phyloP scores from a whole-genome alignment of 345 rosid genomes.

The Microthlaspi erraticum region DNA sequence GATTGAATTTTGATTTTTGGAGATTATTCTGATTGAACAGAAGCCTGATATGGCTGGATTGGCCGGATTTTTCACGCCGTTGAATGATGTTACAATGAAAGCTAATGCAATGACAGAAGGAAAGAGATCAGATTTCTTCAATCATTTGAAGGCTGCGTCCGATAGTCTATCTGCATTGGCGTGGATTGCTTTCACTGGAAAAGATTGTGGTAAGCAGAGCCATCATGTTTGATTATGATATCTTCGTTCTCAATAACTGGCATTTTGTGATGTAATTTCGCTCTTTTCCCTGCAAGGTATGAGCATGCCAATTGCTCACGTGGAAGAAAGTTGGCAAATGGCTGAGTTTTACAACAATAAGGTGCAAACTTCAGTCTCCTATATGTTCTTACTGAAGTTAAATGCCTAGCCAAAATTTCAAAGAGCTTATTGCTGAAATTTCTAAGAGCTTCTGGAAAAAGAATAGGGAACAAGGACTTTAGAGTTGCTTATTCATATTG shows the following conservation, averaged over 20 bases:
- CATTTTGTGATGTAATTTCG: background rate
- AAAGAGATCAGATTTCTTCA: conserved; percentile 82
- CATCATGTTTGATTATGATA: background rate
- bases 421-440: background rate
- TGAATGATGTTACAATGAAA: conserved; percentile 77
- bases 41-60: conserved; percentile 78
- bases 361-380: conserved; percentile 50
- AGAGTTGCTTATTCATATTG: conserved; percentile 15
- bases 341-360: conserved; percentile 98
- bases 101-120: conserved; percentile 84
- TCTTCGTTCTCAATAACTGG: background rate
- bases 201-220: conserved; percentile 77
- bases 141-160: conserved; percentile 80
- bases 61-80: conserved; percentile 80
- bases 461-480: conserved; percentile 7
- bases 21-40: conserved; percentile 42
- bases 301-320: conserved; percentile 97
- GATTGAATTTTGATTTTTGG: conserved; percentile 19
- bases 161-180: conserved; percentile 90
- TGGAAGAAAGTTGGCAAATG: conserved; percentile 99
- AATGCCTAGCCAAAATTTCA: background rate
- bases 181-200: conserved; percentile 92
- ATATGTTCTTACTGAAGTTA: background rate
- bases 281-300: conserved; percentile 62
- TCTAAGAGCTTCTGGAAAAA: background rate